Base-by-base conservation (phyloP, 768 basidiomycete genomes). In the Boletus sp. region DNA sequence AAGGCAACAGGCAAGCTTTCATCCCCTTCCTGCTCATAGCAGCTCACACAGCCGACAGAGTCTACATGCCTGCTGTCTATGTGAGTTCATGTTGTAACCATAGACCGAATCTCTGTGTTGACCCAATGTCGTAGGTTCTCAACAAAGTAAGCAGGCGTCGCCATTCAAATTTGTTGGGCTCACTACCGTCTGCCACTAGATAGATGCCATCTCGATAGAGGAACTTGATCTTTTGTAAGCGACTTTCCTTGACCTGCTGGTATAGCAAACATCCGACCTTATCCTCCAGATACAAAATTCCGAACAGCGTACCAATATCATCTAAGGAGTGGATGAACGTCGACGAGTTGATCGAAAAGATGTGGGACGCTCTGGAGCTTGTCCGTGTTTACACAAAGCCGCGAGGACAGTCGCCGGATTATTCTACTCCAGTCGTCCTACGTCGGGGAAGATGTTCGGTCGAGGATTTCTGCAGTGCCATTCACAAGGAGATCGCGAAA, bases 301-400 rank as follows among this genome's bases (percentile, higher is more conserved):
- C 97, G 3, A 82, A 92, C 72, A 94, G 92, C 44, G 96, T 98
- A 9, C 97, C 97, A 4, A 80, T 99, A 69, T 95, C 93, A 15
- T 97, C 93, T 3, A 84, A 83, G 59, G 87, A 94, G 65, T 98
- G 97, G 97, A 79, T 97, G 63, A 98, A 98, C 75, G 78, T 99
- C 64, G 97, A 98, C 71, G 97, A 99, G 70, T 80, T 99, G 47
- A 83, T 90, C 52, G 86, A 91, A 57, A 83, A 83, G 65, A 98
- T 98, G 94, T 98, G 97, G 96, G 78, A 87, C 47, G 85, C 90
- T 36, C 83, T 99, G 29, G 86, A 94, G 68, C 86, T 99, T 46
- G 93, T 97, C 47, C 90, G 97, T 55, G 90, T 94, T 55, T 97
- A 99, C 76, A 98, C 97, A 11, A 96, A 96, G 71, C 97, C 97